Evolutionary conservation across 73 alveolate species (phyloP).

Genomic region (Paramecium tetraurelia): DNA sequence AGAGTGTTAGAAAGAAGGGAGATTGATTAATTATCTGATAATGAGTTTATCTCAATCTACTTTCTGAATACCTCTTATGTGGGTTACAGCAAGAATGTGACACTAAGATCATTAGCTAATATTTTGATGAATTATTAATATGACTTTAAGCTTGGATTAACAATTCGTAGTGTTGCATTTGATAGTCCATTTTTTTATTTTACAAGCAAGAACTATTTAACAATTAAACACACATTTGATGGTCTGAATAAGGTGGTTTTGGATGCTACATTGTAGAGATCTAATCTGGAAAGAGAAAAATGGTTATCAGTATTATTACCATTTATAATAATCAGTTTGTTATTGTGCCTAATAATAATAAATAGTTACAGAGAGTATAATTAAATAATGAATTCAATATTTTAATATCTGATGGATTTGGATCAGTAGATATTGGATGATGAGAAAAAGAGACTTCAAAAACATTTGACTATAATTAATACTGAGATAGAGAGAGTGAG

Average conservation of each 20-base stretch:
- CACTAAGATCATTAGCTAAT: neutral
- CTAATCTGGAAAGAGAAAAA: neutral
- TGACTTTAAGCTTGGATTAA: conserved; percentile 7
- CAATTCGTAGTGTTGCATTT: neutral
- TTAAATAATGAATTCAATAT: neutral
- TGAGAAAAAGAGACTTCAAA: neutral
- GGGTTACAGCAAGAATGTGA: neutral
- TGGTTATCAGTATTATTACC: neutral
- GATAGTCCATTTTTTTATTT: conserved; percentile 35
- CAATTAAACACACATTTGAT: neutral
- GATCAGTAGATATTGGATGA: neutral
- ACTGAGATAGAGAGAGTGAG: neutral
- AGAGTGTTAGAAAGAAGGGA: neutral
- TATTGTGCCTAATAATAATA: neutral
- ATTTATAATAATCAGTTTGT: neutral
- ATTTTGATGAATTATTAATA: conserved; percentile 10
- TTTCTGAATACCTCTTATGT: neutral
- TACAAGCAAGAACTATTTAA: neutral
- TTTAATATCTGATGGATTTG: neutral
- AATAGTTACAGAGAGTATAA: neutral
- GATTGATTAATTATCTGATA: neutral
- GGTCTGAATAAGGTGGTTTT: conserved; percentile 1
- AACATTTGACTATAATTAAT: neutral
- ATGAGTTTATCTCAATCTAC: neutral
- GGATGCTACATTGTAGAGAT: neutral